These are phyloP conservation scores for Cladosporium sp. DNA, from an alignment of 2,329 filamentous ascomycete species.

Conservation along the genomic window DNA sequence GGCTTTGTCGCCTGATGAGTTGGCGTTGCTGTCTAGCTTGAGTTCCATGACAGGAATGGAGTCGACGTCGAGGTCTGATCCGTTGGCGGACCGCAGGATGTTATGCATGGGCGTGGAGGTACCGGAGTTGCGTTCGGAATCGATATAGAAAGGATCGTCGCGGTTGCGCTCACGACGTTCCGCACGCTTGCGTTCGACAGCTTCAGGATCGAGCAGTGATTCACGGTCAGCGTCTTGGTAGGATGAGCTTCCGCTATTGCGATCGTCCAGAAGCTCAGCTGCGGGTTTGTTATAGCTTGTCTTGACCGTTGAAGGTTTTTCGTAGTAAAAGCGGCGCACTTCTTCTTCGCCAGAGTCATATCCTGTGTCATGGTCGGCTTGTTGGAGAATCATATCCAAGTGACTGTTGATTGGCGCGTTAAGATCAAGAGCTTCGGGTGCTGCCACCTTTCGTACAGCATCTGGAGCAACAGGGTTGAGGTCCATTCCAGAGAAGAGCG, in stretches of 20 bases:
- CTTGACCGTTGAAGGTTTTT: conserved; percentile 31
- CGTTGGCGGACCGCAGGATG: conserved; percentile 65
- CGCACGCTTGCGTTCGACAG: conserved; percentile 67
- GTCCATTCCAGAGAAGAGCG: conserved; percentile 79
- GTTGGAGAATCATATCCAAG: conserved; percentile 61
- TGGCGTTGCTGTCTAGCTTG: conserved; percentile 54
- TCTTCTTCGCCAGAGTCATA: conserved; percentile 39
- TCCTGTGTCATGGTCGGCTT: conserved; percentile 43
- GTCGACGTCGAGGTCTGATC: conserved; percentile 81
- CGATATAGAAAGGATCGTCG: conserved; percentile 95
- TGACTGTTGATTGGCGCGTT: conserved; percentile 77
- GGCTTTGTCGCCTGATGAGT: conserved; percentile 10
- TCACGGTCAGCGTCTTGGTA: conserved; percentile 43
- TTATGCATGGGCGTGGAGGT: conserved; percentile 74
- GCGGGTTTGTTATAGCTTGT: conserved; percentile 31
- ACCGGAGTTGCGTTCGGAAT: conserved; percentile 46
- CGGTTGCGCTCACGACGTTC: conserved; percentile 78
- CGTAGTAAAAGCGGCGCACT: conserved; percentile 44
- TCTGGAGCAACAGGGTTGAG: conserved; percentile 83
- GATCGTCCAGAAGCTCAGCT: conserved; percentile 40
- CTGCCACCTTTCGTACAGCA: conserved; percentile 81
- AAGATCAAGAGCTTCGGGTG: conserved; percentile 71
- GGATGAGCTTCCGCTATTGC: conserved; percentile 20
- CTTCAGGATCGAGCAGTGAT: conserved; percentile 65
- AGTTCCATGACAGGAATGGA: conserved; percentile 95